Base-by-base conservation (phyloP, 2,329 filamentous ascomycete species). In the Chaetomiaceae sp. region DNA sequence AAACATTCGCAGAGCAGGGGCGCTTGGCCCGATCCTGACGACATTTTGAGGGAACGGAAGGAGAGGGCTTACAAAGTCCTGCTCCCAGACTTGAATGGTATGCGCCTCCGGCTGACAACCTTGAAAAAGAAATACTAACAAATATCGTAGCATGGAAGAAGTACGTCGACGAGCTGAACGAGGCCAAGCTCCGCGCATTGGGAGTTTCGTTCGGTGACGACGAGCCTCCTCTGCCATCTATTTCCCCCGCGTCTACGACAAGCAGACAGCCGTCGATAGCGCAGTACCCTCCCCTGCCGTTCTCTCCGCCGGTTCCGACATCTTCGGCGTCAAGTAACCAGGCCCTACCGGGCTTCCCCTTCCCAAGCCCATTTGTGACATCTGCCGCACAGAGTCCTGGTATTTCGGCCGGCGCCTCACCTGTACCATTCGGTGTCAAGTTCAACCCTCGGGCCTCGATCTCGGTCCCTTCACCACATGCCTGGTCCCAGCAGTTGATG, bases 111-210 rank as follows among this genome's bases (percentile, higher is more conserved):
- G 2, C 23, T 19, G 9, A 22, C n/a, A 33, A 22, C n/a, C n/a
- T n/a, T n/a, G n/a, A n/a, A n/a, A n/a, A n/a, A n/a, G n/a, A n/a
- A 11, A 7, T 43, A 22, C 64, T 64, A 63, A 64, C 36, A 25
- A 8, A 4, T 23, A 45, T 2, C 46, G n/a, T 53, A 78, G 78
- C 79, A 1, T 84, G 81, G 81, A 87, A 89, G 64, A 77, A 83
- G 23, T 96, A 97, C 69, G 87, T 91, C 54, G 81, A 87, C 51
- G 85, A 87, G 61, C 75, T 97, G 33, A 84, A 89, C 61, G 94
- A 99, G 72, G 90, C 92, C 56, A 99, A 96, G 72, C 77, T 99
- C 48, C 85, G 91, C 57, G 91, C 92, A 47, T 78, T 99, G 51
- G 94, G 94, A 59, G 94, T 97, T 12, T 91, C 84, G 17, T 79